Percentiles rank a stretch among this genome's conserved stretches.
phyloP scores from a whole-genome alignment of 192 early-diverging fungal species.

The Umbelopsis vinacea region DNA sequence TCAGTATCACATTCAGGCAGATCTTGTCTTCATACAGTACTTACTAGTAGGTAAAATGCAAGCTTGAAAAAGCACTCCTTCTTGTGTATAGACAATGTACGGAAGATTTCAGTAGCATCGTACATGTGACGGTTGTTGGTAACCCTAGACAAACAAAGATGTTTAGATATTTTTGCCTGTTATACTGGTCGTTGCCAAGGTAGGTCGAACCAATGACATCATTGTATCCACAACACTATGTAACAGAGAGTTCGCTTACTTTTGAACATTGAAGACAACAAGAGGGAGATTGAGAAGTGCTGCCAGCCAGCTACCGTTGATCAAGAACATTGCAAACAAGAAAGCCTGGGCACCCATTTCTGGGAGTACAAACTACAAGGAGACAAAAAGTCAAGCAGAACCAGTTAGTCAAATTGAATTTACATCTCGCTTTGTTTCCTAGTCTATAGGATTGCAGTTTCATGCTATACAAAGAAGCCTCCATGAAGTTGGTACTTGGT shows the following conservation, averaged over 20 bases:
- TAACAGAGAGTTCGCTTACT: conserved; percentile 57
- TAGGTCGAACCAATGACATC: background rate
- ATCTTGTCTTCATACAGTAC: background rate
- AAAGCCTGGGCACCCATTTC: conserved; percentile 87
- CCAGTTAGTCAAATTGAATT: conserved; percentile 4
- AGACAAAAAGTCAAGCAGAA: background rate
- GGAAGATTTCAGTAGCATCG: conserved; percentile 98
- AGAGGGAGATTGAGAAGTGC: conserved; percentile 86
- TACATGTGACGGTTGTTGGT: conserved; percentile 88
- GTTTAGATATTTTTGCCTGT: background rate
- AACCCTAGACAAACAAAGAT: conserved; percentile 59
- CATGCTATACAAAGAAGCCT: too few species aligned
- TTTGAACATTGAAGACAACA: conserved; percentile 83
- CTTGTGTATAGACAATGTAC: conserved; percentile 90
- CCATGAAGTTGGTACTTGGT: too few species aligned
- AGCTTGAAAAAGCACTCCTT: conserved; percentile 97
- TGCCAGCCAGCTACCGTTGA: conserved; percentile 89
- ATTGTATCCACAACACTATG: background rate
- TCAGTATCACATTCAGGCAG: background rate
- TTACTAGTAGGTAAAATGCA: conserved; percentile 89
- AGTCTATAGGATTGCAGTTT: too few species aligned
- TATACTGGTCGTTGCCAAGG: background rate
- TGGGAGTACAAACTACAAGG: conserved; percentile 88
- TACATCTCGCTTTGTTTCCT: background rate
- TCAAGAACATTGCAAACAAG: conserved; percentile 80